Evolutionary conservation across 1,139 yeast genomes (phyloP), one percentile per base, ranked within the genome.

Genomic region (Zhuliangozyma blackwelliae): DNA sequence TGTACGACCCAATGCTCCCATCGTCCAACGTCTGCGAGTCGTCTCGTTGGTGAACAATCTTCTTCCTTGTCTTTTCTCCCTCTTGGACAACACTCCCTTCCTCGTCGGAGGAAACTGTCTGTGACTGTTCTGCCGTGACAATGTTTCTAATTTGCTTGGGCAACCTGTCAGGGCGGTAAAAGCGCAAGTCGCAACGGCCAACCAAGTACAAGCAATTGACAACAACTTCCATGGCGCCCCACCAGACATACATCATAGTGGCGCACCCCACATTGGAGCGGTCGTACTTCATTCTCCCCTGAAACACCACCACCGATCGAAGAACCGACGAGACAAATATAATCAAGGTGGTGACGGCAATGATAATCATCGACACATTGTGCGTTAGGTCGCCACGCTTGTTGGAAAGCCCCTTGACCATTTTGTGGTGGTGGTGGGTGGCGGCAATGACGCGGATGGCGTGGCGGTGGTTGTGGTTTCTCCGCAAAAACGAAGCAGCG

Each of bases 161-260:
- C 39, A 77, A 60, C 41, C 61, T 57, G 50, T 82, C 92, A 20
- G 92, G 92, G 57, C 87, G 78, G 68, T 84, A 84, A 62, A 84
- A 84, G 53, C 94, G 70, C 49, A 84, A 68, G 55, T 84, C 94
- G 35, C 81, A 76, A 53, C 94, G 68, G 30, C 80, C 79, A 23
- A 79, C 56, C 32, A 84, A 57, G 56, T 79, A 80, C 32, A 79
- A 40, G 6, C 77, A 44, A 40, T 79, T 70, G 40, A 81, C 74
- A 23, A 79, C 45, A 0, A 71, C 69, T 60, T 85, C 94, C 30
- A 79, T 63, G 5, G 72, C 75, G 22, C 75, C 74, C 77, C 86
- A 83, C 45, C 77, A 61, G 28, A 81, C 67, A 55, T 82, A 84
- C 80, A 81, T 75, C 25, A 78, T 78, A 34, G 75, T 72, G n/a